Evolutionary conservation across 768 basidiomycete species (phyloP).

Genomic region (Lyophyllum semitale): DNA sequence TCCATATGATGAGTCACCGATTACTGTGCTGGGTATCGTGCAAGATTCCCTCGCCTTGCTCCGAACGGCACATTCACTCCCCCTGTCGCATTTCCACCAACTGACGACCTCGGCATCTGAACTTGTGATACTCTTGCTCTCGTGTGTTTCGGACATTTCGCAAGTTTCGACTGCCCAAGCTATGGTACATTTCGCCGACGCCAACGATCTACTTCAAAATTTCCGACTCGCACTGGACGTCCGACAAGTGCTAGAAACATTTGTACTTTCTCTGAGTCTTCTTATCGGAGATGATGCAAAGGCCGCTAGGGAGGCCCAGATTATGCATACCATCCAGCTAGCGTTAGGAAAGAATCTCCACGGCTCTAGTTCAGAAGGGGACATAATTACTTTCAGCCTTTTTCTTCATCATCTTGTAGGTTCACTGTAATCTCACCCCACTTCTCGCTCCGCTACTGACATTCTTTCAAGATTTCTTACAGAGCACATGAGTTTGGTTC

Average conservation of each 20-base stretch:
- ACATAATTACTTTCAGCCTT: constrained; percentile 64
- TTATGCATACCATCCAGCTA: constrained; percentile 66
- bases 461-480: constrained; percentile 48
- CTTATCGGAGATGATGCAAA: constrained; percentile 71
- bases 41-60: constrained; percentile 65
- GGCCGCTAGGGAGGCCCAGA: constrained; percentile 67
- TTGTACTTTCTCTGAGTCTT: constrained; percentile 58
- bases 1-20: constrained; percentile 48
- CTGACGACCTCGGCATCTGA: constrained; percentile 62
- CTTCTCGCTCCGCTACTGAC: constrained; percentile 7
- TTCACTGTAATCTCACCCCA: constrained; percentile 4
- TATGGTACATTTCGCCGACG: constrained; percentile 48
- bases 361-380: constrained; percentile 61
- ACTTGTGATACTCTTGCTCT: constrained; percentile 61
- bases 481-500: constrained; percentile 64
- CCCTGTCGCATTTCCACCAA: constrained; percentile 59
- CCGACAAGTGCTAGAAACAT: constrained; percentile 60
- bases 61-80: constrained; percentile 54
- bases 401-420: constrained; percentile 63
- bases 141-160: constrained; percentile 60
- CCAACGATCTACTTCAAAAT: constrained; percentile 54
- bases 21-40: constrained; percentile 51
- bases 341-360: constrained; percentile 59
- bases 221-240: constrained; percentile 53
- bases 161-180: constrained; percentile 65